Conservation (phyloP, 257 asterid species). For the Scutellaria barbata region DNA sequence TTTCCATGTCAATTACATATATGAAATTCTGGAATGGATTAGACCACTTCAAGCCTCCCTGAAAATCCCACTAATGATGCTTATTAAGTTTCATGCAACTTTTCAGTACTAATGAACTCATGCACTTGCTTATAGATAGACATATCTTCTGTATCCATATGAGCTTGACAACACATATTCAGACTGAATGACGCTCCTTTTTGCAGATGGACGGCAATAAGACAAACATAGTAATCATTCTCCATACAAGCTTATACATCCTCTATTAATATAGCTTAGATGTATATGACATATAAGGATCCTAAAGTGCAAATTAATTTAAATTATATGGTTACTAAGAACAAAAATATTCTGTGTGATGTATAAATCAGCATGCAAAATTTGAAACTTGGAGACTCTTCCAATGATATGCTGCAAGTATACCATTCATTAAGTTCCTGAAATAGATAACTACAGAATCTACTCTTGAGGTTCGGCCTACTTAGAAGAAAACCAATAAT, state of each 20-base stretch:
- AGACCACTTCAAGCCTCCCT: conserved; percentile 9
- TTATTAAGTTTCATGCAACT: conserved; percentile 10
- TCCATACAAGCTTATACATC: conserved; percentile 12
- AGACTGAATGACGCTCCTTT: neutral
- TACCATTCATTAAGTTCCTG: neutral
- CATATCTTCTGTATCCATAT: conserved; percentile 21
- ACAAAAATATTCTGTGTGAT: neutral
- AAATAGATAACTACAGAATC: neutral
- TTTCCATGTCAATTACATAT: conserved; percentile 18
- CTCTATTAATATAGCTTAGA: conserved; percentile 7
- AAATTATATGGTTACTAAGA: neutral
- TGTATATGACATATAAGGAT: neutral
- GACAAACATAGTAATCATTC: neutral
- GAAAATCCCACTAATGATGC: neutral
- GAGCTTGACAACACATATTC: conserved; percentile 17
- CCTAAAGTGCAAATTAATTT: neutral
- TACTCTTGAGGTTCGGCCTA: neutral
- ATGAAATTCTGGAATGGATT: neutral
- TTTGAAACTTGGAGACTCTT: neutral
- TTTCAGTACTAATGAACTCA: neutral
- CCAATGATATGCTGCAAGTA: neutral
- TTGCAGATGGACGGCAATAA: conserved; percentile 8
- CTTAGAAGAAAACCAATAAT: neutral
- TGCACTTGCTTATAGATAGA: neutral
- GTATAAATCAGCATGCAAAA: conserved; percentile 2